These are phyloP conservation scores for Nicotiana obtusifolia DNA, from an alignment of 257 asterid species.

Conservation along the genomic window DNA sequence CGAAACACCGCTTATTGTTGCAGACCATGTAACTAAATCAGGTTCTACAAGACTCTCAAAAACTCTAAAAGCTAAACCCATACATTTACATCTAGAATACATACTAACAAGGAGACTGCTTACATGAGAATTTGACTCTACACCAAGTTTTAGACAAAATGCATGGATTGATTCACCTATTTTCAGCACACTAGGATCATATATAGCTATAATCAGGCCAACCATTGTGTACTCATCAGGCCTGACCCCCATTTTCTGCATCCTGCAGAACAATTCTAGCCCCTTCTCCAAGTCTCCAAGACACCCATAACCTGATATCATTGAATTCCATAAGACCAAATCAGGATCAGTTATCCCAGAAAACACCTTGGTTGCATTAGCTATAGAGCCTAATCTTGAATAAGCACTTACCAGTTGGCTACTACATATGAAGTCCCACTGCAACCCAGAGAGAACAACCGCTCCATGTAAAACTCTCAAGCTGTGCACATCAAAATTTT, in stretches of 20 bases:
- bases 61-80: conserved; percentile 43
- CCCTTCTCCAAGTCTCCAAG: conserved; percentile 41
- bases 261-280: conserved; percentile 31
- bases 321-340: conserved; percentile 72
- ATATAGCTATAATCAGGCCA: conserved; percentile 41
- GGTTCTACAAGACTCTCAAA: conserved; percentile 39
- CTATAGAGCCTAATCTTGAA: conserved; percentile 49
- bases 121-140: conserved; percentile 51
- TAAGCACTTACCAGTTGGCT: conserved; percentile 70
- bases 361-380: conserved; percentile 48
- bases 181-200: conserved; percentile 17
- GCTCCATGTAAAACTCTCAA: conserved; percentile 52
- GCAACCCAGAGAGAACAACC: conserved; percentile 48
- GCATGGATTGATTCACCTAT: conserved; percentile 54
- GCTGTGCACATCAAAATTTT: conserved; percentile 25
- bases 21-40: conserved; percentile 81
- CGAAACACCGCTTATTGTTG: conserved; percentile 58
- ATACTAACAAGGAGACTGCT: conserved; percentile 53
- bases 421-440: conserved; percentile 46
- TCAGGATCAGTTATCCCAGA: conserved; percentile 49
- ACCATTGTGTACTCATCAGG: conserved; percentile 76
- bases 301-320: conserved; percentile 59
- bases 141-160: conserved; percentile 45
- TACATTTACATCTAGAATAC: conserved; percentile 48
- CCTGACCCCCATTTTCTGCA: conserved; percentile 39